Conservation (phyloP, 2,329 filamentous ascomycete species). For the Neofusicoccum cordaticola region DNA sequence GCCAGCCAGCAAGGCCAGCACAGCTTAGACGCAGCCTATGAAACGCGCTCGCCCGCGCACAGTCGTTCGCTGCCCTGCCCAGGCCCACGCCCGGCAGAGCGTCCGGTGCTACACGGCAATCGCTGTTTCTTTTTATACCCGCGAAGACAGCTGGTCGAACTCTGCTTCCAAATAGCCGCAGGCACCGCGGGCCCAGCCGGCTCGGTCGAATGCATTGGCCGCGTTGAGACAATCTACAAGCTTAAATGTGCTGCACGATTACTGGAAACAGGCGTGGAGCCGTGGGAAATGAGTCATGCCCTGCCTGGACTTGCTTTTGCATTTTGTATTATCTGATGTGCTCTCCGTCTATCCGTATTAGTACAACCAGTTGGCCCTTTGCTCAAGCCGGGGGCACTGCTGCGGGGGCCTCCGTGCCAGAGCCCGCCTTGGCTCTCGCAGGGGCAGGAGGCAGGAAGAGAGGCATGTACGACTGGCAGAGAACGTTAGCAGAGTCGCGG, state of each 20-base stretch:
- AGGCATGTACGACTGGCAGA: slow-evolving; percentile 60
- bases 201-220: background rate
- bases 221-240: background rate
- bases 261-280: background rate
- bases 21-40: background rate
- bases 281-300: background rate
- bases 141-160: background rate
- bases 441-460: slow-evolving; percentile 60
- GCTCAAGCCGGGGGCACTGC: slow-evolving; percentile 42
- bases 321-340: background rate
- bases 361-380: background rate
- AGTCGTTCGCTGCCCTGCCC: background rate
- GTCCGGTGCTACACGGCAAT: background rate
- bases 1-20: background rate
- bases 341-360: background rate
- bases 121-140: background rate
- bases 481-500: slow-evolving; percentile 32
- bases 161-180: background rate
- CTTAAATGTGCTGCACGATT: background rate
- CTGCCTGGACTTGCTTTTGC: background rate
- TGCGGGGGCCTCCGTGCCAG: slow-evolving; percentile 49
- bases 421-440: slow-evolving; percentile 30
- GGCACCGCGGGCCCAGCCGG: background rate
- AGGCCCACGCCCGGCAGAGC: background rate
- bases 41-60: background rate